Conservation (phyloP, 1,139 yeast genomes). For the Diutina mesorugosa region DNA sequence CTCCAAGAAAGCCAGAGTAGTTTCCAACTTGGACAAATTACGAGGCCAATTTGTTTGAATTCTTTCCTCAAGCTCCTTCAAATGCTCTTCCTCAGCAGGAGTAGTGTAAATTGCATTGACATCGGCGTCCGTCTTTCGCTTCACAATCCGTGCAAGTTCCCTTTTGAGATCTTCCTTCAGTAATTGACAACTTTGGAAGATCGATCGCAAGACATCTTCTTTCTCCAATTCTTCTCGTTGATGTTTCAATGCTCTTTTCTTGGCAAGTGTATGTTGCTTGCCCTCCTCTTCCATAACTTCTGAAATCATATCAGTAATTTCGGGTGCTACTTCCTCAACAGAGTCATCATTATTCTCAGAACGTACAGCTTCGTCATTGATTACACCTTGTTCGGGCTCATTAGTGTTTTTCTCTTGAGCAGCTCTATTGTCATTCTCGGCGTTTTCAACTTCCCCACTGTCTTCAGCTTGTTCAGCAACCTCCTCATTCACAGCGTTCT, state of each 20-base stretch:
- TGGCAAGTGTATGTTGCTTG: not conserved
- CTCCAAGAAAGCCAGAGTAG: constrained; percentile 37
- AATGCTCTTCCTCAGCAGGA: constrained; percentile 4
- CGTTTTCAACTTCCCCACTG: too few species aligned
- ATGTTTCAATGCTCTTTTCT: not conserved
- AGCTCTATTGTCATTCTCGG: too few species aligned
- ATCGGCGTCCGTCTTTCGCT: not conserved
- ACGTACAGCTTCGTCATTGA: not conserved
- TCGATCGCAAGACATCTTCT: constrained; percentile 7
- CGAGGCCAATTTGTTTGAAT: constrained; percentile 35
- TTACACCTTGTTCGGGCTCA: too few species aligned
- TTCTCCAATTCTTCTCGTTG: not conserved
- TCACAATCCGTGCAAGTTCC: not conserved
- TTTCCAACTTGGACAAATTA: constrained; percentile 41
- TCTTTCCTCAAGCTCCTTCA: constrained; percentile 11
- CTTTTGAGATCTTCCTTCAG: constrained; percentile 5
- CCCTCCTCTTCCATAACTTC: constrained; percentile 6
- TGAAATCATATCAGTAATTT: constrained; percentile 24
- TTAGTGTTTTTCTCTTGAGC: too few species aligned
- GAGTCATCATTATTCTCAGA: constrained; percentile 7
- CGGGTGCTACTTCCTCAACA: constrained; percentile 21
- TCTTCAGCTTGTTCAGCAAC: too few species aligned
- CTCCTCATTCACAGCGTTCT: too few species aligned
- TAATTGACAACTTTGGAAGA: constrained; percentile 15
- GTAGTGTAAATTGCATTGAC: not conserved